Evolutionary conservation across 257 asterid species (phyloP).

Genomic region (Solanum rostratum): DNA sequence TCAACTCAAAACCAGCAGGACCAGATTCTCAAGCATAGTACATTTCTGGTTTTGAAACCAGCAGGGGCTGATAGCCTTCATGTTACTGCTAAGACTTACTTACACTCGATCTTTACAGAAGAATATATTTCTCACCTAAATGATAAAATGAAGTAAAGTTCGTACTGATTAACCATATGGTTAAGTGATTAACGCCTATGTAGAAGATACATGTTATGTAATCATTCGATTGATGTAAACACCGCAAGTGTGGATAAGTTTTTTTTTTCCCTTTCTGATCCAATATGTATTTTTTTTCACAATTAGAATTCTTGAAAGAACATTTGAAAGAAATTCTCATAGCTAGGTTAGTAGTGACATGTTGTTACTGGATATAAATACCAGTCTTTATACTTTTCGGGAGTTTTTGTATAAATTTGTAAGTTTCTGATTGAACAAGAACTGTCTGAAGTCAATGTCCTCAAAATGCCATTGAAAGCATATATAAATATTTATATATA

Average conservation of each 20-base stretch:
- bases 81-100: neutral
- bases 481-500: neutral
- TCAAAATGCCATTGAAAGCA: neutral
- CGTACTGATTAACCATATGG: neutral
- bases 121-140: neutral
- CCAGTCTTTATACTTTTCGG: neutral
- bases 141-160: neutral
- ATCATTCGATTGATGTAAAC: neutral
- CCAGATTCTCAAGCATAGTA: constrained; percentile 1
- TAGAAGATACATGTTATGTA: neutral
- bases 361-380: neutral
- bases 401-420: neutral
- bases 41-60: neutral
- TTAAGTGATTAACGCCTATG: neutral
- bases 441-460: neutral
- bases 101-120: neutral
- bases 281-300: neutral
- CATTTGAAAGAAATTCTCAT: neutral
- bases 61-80: neutral
- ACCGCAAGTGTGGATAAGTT: neutral
- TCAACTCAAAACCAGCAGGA: constrained; percentile 60
- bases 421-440: neutral
- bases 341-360: neutral
- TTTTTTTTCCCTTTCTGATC: neutral
- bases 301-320: neutral